Percentiles rank a stretch among this genome's conserved stretches.
Evolutionary conservation across 169 alveolate genomes (phyloP).

Genomic region (Cryptosporidium sp.): DNA sequence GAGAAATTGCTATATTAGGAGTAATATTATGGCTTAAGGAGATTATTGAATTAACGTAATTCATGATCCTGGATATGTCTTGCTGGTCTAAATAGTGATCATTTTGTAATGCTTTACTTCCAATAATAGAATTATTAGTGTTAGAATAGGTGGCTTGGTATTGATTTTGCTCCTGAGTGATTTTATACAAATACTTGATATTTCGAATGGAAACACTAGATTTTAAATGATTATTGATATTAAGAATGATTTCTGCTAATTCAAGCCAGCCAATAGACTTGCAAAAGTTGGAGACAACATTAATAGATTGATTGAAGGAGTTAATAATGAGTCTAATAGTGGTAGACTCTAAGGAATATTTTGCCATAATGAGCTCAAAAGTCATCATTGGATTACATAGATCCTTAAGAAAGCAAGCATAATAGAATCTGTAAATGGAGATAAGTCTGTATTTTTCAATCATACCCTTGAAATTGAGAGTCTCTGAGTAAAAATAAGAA

Average conservation of each 20-base stretch:
- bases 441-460: constrained; percentile 57
- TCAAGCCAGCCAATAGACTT: constrained; percentile 52
- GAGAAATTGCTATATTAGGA: constrained; percentile 52
- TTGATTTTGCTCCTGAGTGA: background rate
- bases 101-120: background rate
- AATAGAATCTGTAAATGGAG: constrained; percentile 38
- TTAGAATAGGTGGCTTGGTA: background rate
- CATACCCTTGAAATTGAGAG: constrained; percentile 33
- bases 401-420: constrained; percentile 50
- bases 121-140: background rate
- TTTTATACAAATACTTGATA: constrained; percentile 20
- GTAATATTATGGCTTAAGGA: constrained; percentile 18
- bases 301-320: constrained; percentile 18
- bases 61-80: constrained; percentile 12
- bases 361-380: constrained; percentile 26
- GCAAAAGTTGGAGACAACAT: constrained; percentile 21
- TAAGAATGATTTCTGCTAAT: constrained; percentile 15
- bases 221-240: constrained; percentile 20
- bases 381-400: constrained; percentile 51
- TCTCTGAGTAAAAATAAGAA: constrained; percentile 36
- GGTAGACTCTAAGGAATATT: constrained; percentile 4
- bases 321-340: background rate
- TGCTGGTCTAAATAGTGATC: background rate
- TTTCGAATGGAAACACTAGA: constrained; percentile 19
- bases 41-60: background rate